phyloP scores from a whole-genome alignment of 2,329 filamentous ascomycete genomes.

The Mariannaea sp. region DNA sequence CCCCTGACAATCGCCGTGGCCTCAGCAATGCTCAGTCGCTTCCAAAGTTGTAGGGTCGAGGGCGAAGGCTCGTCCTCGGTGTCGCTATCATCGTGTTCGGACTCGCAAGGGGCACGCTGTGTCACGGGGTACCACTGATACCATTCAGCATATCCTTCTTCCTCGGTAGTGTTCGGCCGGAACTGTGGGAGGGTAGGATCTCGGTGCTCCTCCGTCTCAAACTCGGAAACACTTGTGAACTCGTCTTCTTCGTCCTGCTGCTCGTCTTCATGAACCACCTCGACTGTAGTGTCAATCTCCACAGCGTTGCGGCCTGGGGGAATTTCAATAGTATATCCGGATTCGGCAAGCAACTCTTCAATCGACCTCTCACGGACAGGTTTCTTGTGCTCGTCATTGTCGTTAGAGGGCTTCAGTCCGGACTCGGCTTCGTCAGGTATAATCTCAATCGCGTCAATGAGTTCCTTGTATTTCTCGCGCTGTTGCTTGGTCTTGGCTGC shows the following conservation, averaged over 20 bases:
- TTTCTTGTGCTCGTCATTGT: constrained; percentile 18
- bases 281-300: constrained; percentile 39
- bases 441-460: constrained; percentile 50
- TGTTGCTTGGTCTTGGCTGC: constrained; percentile 66
- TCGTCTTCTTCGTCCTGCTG: constrained; percentile 30
- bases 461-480: constrained; percentile 60
- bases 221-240: constrained; percentile 22
- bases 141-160: constrained; percentile 20
- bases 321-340: constrained; percentile 51
- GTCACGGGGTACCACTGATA: constrained; percentile 34
- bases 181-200: constrained; percentile 74
- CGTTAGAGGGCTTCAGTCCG: constrained; percentile 22
- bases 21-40: constrained; percentile 67
- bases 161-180: constrained; percentile 57
- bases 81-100: constrained; percentile 22
- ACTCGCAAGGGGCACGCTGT: not conserved
- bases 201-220: constrained; percentile 38
- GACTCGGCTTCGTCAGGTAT: constrained; percentile 35
- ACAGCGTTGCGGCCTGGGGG: constrained; percentile 40
- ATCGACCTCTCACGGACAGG: constrained; percentile 36
- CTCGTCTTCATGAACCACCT: constrained; percentile 32
- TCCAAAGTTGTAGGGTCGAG: constrained; percentile 53
- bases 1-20: constrained; percentile 70
- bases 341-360: constrained; percentile 47
- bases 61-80: constrained; percentile 31